phyloP scores from a whole-genome alignment of 2,329 filamentous ascomycete species.

The Aspergillus brasiliensis region DNA sequence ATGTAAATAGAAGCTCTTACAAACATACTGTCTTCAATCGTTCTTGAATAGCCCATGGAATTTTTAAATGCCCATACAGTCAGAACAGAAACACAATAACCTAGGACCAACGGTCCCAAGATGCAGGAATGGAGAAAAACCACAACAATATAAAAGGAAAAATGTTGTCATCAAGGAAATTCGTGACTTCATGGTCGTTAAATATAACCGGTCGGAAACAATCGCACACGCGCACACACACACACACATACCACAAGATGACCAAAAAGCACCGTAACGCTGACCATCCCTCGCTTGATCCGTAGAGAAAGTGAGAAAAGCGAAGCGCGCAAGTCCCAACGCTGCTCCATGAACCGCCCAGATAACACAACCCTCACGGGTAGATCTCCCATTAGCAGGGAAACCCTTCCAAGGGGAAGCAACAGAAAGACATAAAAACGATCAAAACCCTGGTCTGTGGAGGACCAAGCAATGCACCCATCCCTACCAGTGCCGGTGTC shows the following conservation, averaged over 20 bases:
- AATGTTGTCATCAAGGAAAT: constrained; percentile 31
- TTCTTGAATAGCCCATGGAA: not conserved
- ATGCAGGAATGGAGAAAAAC: constrained; percentile 18
- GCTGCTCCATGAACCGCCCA: constrained; percentile 19
- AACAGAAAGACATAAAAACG: constrained; percentile 11
- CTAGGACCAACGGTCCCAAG: not conserved
- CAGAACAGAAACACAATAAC: constrained; percentile 6
- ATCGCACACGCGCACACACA: constrained; percentile 15
- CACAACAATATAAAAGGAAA: constrained; percentile 20
- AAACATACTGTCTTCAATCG: not conserved
- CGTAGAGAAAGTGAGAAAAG: constrained; percentile 17
- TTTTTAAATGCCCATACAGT: constrained; percentile 16
- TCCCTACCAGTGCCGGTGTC: not conserved
- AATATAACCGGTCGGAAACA: constrained; percentile 27
- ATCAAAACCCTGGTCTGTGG: not conserved
- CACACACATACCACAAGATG: constrained; percentile 16
- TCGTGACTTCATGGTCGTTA: constrained; percentile 43
- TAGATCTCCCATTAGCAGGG: not conserved
- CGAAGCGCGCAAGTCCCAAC: constrained; percentile 12
- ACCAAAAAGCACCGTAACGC: constrained; percentile 25
- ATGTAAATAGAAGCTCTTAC: not conserved
- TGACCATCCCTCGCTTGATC: constrained; percentile 17
- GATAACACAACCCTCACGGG: constrained; percentile 16
- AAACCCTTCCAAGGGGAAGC: not conserved
- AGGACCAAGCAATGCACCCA: not conserved